These are phyloP conservation scores for Torulaspora quercuum DNA, from an alignment of 805 yeast species.

Conservation along the genomic window DNA sequence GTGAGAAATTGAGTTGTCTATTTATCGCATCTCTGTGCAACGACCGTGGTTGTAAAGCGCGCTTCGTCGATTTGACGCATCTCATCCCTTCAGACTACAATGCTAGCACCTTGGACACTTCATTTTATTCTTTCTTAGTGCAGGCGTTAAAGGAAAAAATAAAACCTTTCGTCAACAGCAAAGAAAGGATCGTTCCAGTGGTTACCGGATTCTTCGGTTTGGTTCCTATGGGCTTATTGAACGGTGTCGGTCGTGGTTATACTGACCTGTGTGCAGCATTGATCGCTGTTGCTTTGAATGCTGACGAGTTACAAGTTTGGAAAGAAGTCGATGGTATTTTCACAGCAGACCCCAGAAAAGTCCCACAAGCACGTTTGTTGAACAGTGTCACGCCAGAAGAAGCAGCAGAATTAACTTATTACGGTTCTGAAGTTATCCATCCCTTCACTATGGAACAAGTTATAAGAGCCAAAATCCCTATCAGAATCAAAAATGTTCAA, in stretches of 20 bases:
- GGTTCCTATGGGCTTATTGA: slow-evolving; percentile 92
- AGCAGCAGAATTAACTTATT: slow-evolving; percentile 96
- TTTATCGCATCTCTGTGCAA: slow-evolving; percentile 83
- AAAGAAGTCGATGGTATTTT: slow-evolving; percentile 98
- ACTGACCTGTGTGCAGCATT: slow-evolving; percentile 97
- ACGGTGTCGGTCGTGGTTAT: slow-evolving; percentile 95
- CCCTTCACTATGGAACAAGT: slow-evolving; percentile 99
- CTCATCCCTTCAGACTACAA: slow-evolving; percentile 62
- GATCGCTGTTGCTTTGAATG: slow-evolving; percentile 86
- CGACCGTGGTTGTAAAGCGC: slow-evolving; percentile 75
- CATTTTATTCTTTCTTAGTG: slow-evolving; percentile 57
- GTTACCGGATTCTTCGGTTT: slow-evolving; percentile 94
- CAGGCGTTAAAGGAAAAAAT: slow-evolving; percentile 51
- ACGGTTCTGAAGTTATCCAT: slow-evolving; percentile 96
- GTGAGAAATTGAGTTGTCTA: slow-evolving; percentile 88
- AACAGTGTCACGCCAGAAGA: slow-evolving; percentile 95
- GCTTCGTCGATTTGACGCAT: slow-evolving; percentile 72
- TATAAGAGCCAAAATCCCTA: slow-evolving; percentile 91
- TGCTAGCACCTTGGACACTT: slow-evolving; percentile 58
- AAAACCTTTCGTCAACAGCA: slow-evolving; percentile 38
- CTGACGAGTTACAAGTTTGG: slow-evolving; percentile 97
- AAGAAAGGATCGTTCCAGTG: slow-evolving; percentile 64
- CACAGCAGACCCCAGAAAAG: slow-evolving; percentile 97
- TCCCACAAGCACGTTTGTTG: slow-evolving; percentile 79
- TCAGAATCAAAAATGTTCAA: slow-evolving; percentile 92